A percentile compares a stretch with the other conserved stretches of the same genome.
Evolutionary conservation across 2,329 filamentous ascomycete genomes (phyloP).

Genomic region (Chaetomiaceae sp.): DNA sequence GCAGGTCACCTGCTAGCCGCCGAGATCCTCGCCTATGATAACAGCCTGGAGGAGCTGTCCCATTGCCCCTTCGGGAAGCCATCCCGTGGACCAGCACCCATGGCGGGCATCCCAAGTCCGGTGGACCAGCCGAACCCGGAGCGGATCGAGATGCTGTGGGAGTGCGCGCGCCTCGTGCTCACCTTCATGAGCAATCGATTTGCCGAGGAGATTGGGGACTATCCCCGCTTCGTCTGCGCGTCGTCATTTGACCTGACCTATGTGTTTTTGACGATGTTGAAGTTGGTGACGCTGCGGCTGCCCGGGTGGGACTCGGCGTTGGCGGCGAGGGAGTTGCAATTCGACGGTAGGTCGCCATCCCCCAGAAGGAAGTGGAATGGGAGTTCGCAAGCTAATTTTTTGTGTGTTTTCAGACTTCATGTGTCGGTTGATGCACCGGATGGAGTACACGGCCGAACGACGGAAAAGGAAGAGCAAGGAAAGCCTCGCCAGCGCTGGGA

Average conservation of each 20-base stretch:
- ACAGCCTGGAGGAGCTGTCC: slow-evolving; percentile 39
- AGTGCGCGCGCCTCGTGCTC: slow-evolving; percentile 39
- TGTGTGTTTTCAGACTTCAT: slow-evolving; percentile 22
- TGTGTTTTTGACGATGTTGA: slow-evolving; percentile 42
- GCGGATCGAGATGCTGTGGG: slow-evolving; percentile 44
- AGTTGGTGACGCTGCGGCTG: slow-evolving; percentile 42
- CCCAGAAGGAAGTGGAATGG: too few species aligned
- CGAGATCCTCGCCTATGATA: slow-evolving; percentile 45
- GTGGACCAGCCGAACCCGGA: slow-evolving; percentile 28
- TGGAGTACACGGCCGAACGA: slow-evolving; percentile 29
- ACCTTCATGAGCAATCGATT: slow-evolving; percentile 37
- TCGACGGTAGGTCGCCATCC: slow-evolving; percentile 22
- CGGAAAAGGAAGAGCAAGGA: slow-evolving; percentile 19
- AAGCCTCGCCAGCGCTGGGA: not conserved
- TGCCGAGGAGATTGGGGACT: slow-evolving; percentile 21
- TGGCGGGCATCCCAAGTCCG: not conserved
- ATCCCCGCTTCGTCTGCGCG: slow-evolving; percentile 41
- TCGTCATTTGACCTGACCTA: slow-evolving; percentile 46
- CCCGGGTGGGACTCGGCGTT: slow-evolving; percentile 44
- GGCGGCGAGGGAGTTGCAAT: slow-evolving; percentile 35
- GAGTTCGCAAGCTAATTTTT: not conserved
- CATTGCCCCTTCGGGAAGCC: not conserved
- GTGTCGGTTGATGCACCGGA: slow-evolving; percentile 30
- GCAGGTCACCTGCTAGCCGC: slow-evolving; percentile 41
- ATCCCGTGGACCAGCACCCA: not conserved